Evolutionary conservation across 2,329 filamentous ascomycete species (phyloP), one percentile per base, ranked within the genome.

Genomic region (Fusarium sp.): DNA sequence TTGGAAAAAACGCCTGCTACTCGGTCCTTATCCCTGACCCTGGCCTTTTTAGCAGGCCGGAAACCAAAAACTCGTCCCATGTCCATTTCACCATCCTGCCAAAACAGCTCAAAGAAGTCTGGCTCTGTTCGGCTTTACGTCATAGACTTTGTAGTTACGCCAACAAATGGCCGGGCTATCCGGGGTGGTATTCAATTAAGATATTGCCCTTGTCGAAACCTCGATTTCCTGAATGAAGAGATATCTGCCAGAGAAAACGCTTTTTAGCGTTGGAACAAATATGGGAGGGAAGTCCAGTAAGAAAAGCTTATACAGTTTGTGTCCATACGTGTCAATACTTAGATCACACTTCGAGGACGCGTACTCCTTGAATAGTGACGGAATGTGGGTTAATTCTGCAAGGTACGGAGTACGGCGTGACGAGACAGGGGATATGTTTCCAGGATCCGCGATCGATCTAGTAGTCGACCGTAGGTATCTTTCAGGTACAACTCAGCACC

Each of bases 381-480:
- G 63, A 60, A 67, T 67, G 66, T 69, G 66, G 66, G 58, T 59
- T 13, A 43, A 41, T 47, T 31, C 66, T 69, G 66, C 66, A 69
- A 69, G 66, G 66, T 67, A 69, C 66, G 45, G 45, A 66, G 66
- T 67, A 69, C 66, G 45, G 45, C 39, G 37, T 20, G 37, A 58
- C 39, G 50, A 58, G 46, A 54, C 66, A 69, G 48, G 66, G 46
- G 36, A 50, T 18, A 27, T 50, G 42, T 47, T 39, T 35, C 52
- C 51, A 58, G 66, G 58, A 69, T 67, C 52, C 62, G 6, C 66
- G 62, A 69, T 69, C 66, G 66, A 69, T 69, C 66, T 67, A 63
- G 43, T 45, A 50, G 25, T n/a, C 17, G 47, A 15, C 18, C n/a
- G 29, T 21, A 63, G 35, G 58, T 63, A 63, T 40, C 43, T 58